A percentile compares a stretch with the other conserved stretches of the same genome.
These are phyloP conservation scores for Saccharomyces cerevisiae DNA, from an alignment of 805 yeast species.

Conservation along the genomic window DNA sequence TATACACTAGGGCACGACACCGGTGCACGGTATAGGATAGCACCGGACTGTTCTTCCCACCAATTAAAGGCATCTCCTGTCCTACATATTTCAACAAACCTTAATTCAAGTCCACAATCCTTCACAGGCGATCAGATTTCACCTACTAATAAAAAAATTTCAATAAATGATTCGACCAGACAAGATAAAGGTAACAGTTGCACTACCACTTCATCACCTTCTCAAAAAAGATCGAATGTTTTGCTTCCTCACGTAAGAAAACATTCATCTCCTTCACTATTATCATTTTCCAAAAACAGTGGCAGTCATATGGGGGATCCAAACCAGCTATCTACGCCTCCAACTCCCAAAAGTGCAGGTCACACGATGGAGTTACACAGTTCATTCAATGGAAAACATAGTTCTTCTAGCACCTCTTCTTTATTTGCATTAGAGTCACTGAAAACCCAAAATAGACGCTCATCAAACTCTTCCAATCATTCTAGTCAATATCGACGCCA, in stretches of 20 bases:
- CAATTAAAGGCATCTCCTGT: background rate
- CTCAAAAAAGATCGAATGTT: background rate
- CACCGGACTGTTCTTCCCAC: background rate
- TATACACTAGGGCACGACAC: background rate
- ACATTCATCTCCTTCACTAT: background rate
- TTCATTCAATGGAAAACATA: background rate
- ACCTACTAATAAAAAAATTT: background rate
- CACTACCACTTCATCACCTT: background rate
- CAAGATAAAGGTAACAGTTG: background rate
- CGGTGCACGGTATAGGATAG: background rate
- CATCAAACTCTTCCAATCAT: slow-evolving; percentile 8
- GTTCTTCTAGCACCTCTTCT: slow-evolving; percentile 5
- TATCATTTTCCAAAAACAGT: background rate
- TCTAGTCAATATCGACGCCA: slow-evolving; percentile 1
- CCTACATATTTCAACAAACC: background rate
- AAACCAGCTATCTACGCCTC: background rate
- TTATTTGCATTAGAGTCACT: slow-evolving; percentile 28
- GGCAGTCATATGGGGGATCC: background rate
- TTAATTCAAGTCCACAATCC: background rate
- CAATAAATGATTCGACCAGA: background rate
- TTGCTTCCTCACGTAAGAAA: background rate
- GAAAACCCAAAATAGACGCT: slow-evolving; percentile 20
- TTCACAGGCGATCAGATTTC: background rate
- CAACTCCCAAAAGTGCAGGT: background rate
- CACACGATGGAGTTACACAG: background rate